Evolutionary conservation across 2,329 filamentous ascomycete species (phyloP).

Genomic region (Pseudodiploospora longispora): DNA sequence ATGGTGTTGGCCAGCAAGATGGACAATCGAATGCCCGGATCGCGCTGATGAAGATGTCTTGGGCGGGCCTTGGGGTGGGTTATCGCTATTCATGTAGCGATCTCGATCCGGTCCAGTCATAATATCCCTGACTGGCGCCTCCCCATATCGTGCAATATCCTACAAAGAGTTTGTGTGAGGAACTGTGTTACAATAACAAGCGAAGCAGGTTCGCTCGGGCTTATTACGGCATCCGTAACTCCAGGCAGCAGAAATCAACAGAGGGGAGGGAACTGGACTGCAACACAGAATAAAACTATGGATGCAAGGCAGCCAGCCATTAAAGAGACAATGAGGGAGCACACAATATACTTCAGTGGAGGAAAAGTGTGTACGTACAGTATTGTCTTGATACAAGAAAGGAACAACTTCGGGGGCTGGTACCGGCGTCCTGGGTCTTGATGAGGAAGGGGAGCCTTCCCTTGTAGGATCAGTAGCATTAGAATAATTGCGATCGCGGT

Average conservation of each 20-base stretch:
- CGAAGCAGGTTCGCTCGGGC: not conserved
- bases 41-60: constrained; percentile 58
- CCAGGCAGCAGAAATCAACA: too few relatives aligned
- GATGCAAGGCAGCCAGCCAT: constrained; percentile 2
- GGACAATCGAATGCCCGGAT: constrained; percentile 52
- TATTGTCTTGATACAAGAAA: constrained; percentile 82
- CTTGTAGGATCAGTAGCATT: constrained; percentile 63
- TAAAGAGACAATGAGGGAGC: constrained; percentile 1
- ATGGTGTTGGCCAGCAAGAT: constrained; percentile 55
- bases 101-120: constrained; percentile 63
- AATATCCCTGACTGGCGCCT: constrained; percentile 65
- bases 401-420: constrained; percentile 91
- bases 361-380: constrained; percentile 44
- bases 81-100: constrained; percentile 48
- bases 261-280: too few relatives aligned
- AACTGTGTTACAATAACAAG: constrained; percentile 6
- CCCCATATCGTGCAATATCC: constrained; percentile 70
- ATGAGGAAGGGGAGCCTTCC: constrained; percentile 67
- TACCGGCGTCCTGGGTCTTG: constrained; percentile 74
- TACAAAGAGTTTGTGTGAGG: constrained; percentile 24
- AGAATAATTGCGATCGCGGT: constrained; percentile 75
- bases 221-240: too few relatives aligned
- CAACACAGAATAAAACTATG: too few relatives aligned
- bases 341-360: not conserved
- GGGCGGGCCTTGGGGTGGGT: constrained; percentile 37